Evolutionary conservation across 2,329 filamentous ascomycete genomes (phyloP).

Genomic region (Myriosclerotinia curreyana): DNA sequence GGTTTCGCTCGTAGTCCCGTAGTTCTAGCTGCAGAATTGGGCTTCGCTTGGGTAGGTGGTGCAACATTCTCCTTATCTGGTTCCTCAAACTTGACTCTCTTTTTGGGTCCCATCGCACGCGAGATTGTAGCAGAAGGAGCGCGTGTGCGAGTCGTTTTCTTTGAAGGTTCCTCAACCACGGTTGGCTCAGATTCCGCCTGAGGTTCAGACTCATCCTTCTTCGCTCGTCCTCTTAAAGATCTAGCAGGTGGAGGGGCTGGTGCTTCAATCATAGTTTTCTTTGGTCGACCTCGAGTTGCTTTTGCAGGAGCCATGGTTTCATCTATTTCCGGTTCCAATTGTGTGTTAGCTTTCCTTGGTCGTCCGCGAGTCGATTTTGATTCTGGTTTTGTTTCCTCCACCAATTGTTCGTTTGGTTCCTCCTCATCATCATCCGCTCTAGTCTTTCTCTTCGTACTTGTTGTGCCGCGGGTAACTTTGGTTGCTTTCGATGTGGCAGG

Average conservation of each 20-base stretch:
- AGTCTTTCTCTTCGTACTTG: slow-evolving; percentile 52
- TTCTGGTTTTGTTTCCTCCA: slow-evolving; percentile 30
- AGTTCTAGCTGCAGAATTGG: slow-evolving; percentile 39
- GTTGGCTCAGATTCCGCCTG: slow-evolving; percentile 27
- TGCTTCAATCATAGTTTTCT: slow-evolving; percentile 40
- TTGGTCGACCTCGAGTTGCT: slow-evolving; percentile 46
- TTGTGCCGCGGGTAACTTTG: slow-evolving; percentile 39
- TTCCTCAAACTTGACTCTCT: slow-evolving; percentile 59
- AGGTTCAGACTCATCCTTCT: slow-evolving; percentile 33
- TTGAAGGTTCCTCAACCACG: slow-evolving; percentile 40
- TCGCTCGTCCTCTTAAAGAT: slow-evolving; percentile 34
- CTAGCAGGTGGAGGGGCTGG: slow-evolving; percentile 28
- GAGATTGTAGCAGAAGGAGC: slow-evolving; percentile 39
- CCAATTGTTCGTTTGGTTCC: slow-evolving; percentile 36
- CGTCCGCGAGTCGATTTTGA: slow-evolving; percentile 47
- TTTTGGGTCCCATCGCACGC: slow-evolving; percentile 51
- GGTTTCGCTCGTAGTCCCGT: slow-evolving; percentile 47
- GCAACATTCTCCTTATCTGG: slow-evolving; percentile 62
- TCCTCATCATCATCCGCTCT: slow-evolving; percentile 45
- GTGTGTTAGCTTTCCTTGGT: slow-evolving; percentile 44
- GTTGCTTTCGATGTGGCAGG: slow-evolving; percentile 47
- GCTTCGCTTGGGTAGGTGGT: slow-evolving; percentile 44
- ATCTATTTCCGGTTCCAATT: slow-evolving; percentile 33
- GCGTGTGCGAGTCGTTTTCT: slow-evolving; percentile 42
- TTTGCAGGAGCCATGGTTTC: slow-evolving; percentile 35